Evolutionary conservation across 1,284 basidiomycete genomes (phyloP), one percentile per base, ranked within the genome.

Genomic region (Lignosus rhinocerotis): DNA sequence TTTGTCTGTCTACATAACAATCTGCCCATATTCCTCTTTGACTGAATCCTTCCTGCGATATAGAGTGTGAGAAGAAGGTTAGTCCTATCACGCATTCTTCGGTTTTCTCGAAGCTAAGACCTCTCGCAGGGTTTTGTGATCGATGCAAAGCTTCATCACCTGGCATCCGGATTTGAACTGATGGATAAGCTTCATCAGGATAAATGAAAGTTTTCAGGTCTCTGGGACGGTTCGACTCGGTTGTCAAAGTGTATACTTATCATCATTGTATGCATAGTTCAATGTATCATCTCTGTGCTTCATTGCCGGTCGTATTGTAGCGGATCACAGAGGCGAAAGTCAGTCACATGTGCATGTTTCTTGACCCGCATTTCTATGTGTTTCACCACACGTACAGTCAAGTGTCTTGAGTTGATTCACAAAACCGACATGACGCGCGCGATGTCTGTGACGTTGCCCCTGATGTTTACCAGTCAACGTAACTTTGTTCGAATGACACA

Each of bases 131-230:
- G 87, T 6, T 93, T 87, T 68, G 80, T 86, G 0, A 77, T 95
- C 14, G 93, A 96, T 64, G 91, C 92, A 6, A 83, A 85, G 55
- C 74, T 95, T 8, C 81, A 82, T 31, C 86, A 91, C 69, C 82
- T 93, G 58, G 92, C 88, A 0, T 76, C 79, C 14, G 93, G 92
- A 0, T 86, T 85, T 66, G 80, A 85, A 54, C 72, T 92, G 60
- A 82, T 84, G 4, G 61, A 64, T 44, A 66, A 61, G 42, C 48
- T 71, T 11, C 58, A 59, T 42, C 44, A 61, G 14, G 33, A 34
- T 38, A 34, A 56, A 50, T 51, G 50, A 50, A 5, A 3, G 14
- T 39, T 39, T 6, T 1, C 36, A 39, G 14, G n/a, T 39, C 5
- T 14, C 36, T 39, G 6, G 9, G n/a, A 16, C 36, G 12, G 36